Evolutionary conservation across 768 basidiomycete species (phyloP), one percentile per base, ranked within the genome.

Genomic region (Gautieria morchelliformis): DNA sequence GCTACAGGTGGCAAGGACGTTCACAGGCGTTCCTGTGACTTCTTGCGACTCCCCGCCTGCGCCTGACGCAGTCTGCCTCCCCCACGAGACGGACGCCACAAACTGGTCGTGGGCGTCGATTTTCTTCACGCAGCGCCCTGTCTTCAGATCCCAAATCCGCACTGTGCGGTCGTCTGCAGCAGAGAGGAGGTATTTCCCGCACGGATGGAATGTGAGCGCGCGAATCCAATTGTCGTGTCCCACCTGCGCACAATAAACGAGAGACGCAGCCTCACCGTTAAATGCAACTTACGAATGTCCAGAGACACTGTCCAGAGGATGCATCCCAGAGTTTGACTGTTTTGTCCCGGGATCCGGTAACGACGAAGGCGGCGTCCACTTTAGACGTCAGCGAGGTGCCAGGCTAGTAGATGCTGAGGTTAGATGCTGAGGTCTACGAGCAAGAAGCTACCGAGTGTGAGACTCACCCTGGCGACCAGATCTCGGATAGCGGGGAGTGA

Each of bases 211-310:
- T 17, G 87, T 82, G 45, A 95, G 75, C 0, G 84, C 87, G 57
- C 90, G 83, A 52, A 95, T 78, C 93, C 93, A 95, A 63, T 92
- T 91, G 69, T 93, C 90, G 65, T 95, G 87, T 12, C 87, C 87
- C 39, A 79, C 75, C 82, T 86, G 12, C 41, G 24, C 30, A 24
- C 32, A 27, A 30, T 7, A 39, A 39, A 19, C 17, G 59, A 19
- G 20, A 50, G 30, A 41, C 52, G 57, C 19, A 27, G 41, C 61
- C 40, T 63, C 33, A 53, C 27, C 5, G 27, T 27, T 27, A 27
- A 27, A 27, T 27, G 17, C 27, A 60, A 69, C 79, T 58, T 61
- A 87, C 88, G 56, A 94, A 78, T 60, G 81, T 88, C 68, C 84
- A 78, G 45, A 93, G 69, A 68, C 89, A 78, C 68, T 90, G 90